Base-by-base conservation (phyloP, 169 alveolate genomes). In the Plasmodium gaboni region DNA sequence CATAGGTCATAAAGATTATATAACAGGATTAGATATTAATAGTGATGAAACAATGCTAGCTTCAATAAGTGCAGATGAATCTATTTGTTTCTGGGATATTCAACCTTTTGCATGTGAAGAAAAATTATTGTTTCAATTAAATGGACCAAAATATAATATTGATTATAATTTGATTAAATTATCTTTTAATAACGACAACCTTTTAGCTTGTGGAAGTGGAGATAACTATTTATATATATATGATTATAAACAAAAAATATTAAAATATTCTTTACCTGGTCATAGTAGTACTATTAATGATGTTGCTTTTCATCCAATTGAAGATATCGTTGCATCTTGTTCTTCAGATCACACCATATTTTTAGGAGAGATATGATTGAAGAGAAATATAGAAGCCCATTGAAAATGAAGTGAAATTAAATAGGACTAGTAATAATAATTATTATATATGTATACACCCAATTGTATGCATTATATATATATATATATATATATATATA, bases 241-340 rank as follows among this genome's bases (percentile, higher is more conserved):
- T 51, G 96, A 92, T 64, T 74, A 94, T 32, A 92, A 74, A 32
- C 94, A 95, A 22, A 59, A 59, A 63, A 89, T 85, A 87, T 74
- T 95, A 15, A 67, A 92, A 63, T 95, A 94, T 70, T 74, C 94
- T 59, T 73, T 95, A 19, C 97, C 97, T 0, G 97, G 97, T 1
- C 97, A 95, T 78, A 57, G 65, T 8, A 97, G 97, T 15, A 89
- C 96, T 4, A 97, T 95, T 24, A 95, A 95, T 78, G 97, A 95
- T 57, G 97, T 94, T 19, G 88, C 88, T 0, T 89, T 95, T 60
- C 97, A 95, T 67, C 97, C 97, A 0, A 61, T 55, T 12, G 96
- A 94, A 65, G 96, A 95, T 2, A 93, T 95, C 0, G 88, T 95
- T 12, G 97, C 97, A 12, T 95, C 97, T 2, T 93, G 94, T 28